Conservation (phyloP, 805 yeast species). For the Torulaspora indica region DNA sequence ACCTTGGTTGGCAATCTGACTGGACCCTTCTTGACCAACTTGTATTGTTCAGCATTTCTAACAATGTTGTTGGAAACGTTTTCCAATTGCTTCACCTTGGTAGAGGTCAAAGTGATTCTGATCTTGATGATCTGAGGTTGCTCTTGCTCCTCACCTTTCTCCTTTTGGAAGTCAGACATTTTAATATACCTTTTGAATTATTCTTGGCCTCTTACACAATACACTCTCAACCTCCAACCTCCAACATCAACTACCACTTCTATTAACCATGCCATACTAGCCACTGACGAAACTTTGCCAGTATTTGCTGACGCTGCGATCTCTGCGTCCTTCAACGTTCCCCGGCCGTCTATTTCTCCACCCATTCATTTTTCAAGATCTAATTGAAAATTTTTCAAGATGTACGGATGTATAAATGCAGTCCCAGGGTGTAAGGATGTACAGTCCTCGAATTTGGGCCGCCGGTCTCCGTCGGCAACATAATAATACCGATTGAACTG, state of each 20-base stretch:
- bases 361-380: background rate
- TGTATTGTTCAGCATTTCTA: slow-evolving; percentile 75
- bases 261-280: background rate
- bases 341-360: too few species aligned
- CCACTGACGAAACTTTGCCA: background rate
- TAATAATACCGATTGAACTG: background rate
- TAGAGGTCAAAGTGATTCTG: slow-evolving; percentile 98
- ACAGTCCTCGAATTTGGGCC: background rate
- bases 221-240: too few species aligned
- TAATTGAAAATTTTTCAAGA: background rate
- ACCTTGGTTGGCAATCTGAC: slow-evolving; percentile 99
- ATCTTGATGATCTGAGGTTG: slow-evolving; percentile 88
- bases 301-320: background rate
- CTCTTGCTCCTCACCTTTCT: slow-evolving; percentile 77
- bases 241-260: background rate
- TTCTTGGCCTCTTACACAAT: slow-evolving; percentile 15
- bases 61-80: slow-evolving; percentile 89
- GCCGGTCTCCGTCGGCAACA: background rate
- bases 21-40: slow-evolving; percentile 95
- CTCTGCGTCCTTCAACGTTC: background rate
- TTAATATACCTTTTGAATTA: slow-evolving; percentile 43
- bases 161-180: slow-evolving; percentile 83
- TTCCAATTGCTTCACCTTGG: slow-evolving; percentile 98
- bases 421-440: background rate
- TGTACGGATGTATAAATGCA: background rate